These are phyloP conservation scores for Candida saitoana DNA, from an alignment of 805 yeast genomes.

Conservation along the genomic window DNA sequence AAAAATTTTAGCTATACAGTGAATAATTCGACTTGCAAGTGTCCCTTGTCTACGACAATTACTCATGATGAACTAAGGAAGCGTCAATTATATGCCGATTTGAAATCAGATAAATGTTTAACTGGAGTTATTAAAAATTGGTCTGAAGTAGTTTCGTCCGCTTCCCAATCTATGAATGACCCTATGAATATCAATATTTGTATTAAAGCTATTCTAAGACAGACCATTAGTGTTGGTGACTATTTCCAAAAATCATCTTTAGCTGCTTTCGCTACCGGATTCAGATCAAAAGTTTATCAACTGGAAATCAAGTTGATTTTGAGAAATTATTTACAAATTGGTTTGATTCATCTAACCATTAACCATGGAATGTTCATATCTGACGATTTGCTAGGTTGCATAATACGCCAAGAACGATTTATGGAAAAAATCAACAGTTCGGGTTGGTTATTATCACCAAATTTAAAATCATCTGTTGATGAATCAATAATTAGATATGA, in stretches of 20 bases:
- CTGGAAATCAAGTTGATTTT: neutral
- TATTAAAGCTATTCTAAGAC: neutral
- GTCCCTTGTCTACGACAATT: neutral
- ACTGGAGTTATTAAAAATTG: constrained; percentile 8
- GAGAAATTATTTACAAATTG: constrained; percentile 9
- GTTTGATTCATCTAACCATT: constrained; percentile 9
- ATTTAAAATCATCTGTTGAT: neutral
- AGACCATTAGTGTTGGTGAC: neutral
- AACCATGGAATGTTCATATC: neutral
- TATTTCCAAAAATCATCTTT: neutral
- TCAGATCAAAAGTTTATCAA: neutral
- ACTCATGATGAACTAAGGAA: constrained; percentile 7
- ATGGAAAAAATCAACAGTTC: constrained; percentile 10
- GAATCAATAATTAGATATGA: constrained; percentile 6
- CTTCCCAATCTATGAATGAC: neutral
- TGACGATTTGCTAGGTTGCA: constrained; percentile 12
- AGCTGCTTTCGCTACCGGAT: neutral
- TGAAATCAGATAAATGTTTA: neutral
- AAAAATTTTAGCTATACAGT: constrained; percentile 3
- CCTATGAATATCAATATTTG: neutral
- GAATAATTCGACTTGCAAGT: neutral
- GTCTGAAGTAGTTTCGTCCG: constrained; percentile 2
- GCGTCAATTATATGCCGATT: constrained; percentile 7
- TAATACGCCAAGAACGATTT: constrained; percentile 9
- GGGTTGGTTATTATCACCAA: constrained; percentile 9